Evolutionary conservation across 164 flowering plant genomes (phyloP), one percentile per base, ranked within the genome.

Genomic region (Chimonanthus salicifolius): DNA sequence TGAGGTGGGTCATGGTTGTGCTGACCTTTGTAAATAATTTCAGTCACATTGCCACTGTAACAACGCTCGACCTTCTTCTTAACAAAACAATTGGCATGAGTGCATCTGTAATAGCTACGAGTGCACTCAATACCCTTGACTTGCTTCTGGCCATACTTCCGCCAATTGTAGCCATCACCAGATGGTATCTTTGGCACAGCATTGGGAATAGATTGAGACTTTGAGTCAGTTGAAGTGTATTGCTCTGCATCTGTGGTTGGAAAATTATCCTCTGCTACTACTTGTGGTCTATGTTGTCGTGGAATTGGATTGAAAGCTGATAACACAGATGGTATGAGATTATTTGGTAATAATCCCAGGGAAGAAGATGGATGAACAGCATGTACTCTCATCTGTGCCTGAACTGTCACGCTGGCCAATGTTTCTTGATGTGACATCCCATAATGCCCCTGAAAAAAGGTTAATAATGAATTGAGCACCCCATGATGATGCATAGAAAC

Each of bases 121-220:
- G 88, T 86, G 75, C 91, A 88, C 72, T 86, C 81, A 64, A 88
- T 84, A 75, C 88, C 87, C 76, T 90, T 93, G 58, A 93, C 97
- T 80, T 81, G 94, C 83, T 93, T 93, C 77, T 93, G 95, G 72
- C 98, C 98, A 84, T 93, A 93, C 74, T 93, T 93, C 11, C 98
- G 84, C 98, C 98, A 93, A 64, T 89, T 90, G 77, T 83, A 93
- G 48, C 95, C 92, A 85, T 93, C 98, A 71, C 78, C 71, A 21
- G 81, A 64, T 47, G 90, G 78, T 67, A 81, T 74, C 85, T 76
- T 87, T 64, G 71, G 67, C 49, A 71, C 20, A 63, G 74, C 79
- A 74, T 69, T 66, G 72, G 77, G 54, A 68, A 87, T 50, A 67
- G 76, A 54, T 11, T 54, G 49, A 49, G 48, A 54, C 74, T 78